Base-by-base conservation (phyloP, 768 basidiomycete genomes). In the Mrakia gelida region DNA sequence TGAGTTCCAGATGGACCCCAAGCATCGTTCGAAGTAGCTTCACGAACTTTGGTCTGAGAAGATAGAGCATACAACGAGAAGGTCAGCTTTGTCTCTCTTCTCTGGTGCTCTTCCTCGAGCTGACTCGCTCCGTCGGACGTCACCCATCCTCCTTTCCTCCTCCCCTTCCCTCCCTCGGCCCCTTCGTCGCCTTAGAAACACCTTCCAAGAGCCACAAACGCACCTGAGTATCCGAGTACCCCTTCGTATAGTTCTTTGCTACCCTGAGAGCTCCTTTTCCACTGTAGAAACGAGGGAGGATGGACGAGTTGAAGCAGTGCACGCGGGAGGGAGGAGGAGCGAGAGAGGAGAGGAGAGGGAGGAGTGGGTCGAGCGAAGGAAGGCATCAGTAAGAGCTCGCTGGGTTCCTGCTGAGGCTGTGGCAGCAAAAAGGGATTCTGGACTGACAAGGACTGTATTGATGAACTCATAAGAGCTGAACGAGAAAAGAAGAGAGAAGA, bases 1-100 rank as follows among this genome's bases (percentile, higher is more conserved):
- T 96, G 95, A 0, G 94, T 93, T 8, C 96, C 95, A 11, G 92
- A 92, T 7, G 96, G 96, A 0, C 96, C 96, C 94, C 95, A 97
- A 15, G 96, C 93, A 84, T 98, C 96, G 86, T 98, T 98, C 32
- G 93, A 94, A 26, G 95, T 98, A 56, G 95, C 93, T 87, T 96
- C 95, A 79, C 95, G 90, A 79, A 98, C 93, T 85, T 98, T 98
- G 62, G 92, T 90, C 86, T 98, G 94, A 30, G 34, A 13, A 16
- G 28, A 23, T 45, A 38, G 16, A 52, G 71, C 9, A 52, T 28
- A n/a, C 28, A 34, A 23, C 8, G n/a, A 30, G 1, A 26, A 38
- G 71, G 45, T 32, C 49, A 26, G 49, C 15, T 68, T 34, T 38
- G 45, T n/a, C n/a, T n/a, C n/a, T n/a, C n/a, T n/a, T n/a, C n/a